phyloP scores from a whole-genome alignment of 139 green algal genomes.

The Picochlorum sp. region DNA sequence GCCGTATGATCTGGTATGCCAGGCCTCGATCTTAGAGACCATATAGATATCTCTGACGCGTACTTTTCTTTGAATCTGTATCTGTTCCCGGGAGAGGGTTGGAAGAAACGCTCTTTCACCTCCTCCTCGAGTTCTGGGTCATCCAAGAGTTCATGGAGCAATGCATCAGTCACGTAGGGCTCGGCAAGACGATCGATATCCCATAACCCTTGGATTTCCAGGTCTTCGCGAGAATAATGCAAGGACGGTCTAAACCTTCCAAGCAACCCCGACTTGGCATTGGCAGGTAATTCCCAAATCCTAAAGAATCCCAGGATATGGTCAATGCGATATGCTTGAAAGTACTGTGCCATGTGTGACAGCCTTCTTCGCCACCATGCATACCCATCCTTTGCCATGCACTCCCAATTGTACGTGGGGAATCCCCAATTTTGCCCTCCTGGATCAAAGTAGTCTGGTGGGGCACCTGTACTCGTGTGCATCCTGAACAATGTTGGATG shows the following conservation, averaged over 20 bases:
- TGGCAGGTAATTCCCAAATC: constrained; percentile 90
- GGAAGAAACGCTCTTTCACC: constrained; percentile 48
- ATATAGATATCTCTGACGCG: constrained; percentile 37
- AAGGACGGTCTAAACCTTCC: constrained; percentile 79
- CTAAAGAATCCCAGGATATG: constrained; percentile 98
- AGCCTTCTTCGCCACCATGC: constrained; percentile 78
- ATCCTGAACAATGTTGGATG: constrained; percentile 82
- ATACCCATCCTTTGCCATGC: constrained; percentile 84
- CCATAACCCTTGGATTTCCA: constrained; percentile 77
- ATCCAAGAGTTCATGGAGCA: constrained; percentile 46
- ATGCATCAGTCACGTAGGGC: constrained; percentile 40
- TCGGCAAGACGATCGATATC: constrained; percentile 66
- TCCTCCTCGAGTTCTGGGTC: constrained; percentile 32
- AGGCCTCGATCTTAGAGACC: constrained; percentile 26
- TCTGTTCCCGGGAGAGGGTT: constrained; percentile 21
- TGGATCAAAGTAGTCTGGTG: constrained; percentile 81
- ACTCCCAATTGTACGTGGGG: constrained; percentile 96
- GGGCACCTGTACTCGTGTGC: constrained; percentile 75
- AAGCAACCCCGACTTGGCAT: constrained; percentile 56
- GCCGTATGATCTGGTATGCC: constrained; percentile 56
- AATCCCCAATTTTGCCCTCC: constrained; percentile 93
- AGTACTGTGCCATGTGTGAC: constrained; percentile 78
- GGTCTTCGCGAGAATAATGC: constrained; percentile 61
- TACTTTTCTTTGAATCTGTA: constrained; percentile 44
- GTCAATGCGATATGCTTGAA: constrained; percentile 91